Conservation (phyloP, 2,329 filamentous ascomycete genomes). For the Cladobotryum protrusum region DNA sequence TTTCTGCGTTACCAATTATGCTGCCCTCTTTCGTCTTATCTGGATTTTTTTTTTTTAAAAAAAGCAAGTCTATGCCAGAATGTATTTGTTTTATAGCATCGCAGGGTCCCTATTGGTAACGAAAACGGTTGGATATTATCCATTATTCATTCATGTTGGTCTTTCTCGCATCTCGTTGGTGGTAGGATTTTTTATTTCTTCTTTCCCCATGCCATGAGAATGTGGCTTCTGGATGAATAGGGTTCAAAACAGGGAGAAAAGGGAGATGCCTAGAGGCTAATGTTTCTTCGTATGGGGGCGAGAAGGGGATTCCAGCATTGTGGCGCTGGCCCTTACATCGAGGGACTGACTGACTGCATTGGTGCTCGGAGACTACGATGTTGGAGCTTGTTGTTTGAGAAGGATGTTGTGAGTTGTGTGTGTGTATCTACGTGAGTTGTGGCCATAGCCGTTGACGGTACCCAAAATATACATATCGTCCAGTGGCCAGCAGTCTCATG, state of each 20-base stretch:
- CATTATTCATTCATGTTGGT: slow-evolving; percentile 1
- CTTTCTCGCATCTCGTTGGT: not conserved
- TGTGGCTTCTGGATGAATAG: slow-evolving; percentile 8
- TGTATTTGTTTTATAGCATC: slow-evolving; percentile 11
- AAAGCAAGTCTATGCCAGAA: slow-evolving; percentile 5
- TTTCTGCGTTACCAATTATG: no score
- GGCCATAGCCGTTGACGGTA: no score
- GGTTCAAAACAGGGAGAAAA: not conserved
- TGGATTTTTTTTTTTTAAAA: no score
- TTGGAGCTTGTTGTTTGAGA: no score
- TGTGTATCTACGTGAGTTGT: no score
- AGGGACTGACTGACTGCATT: not conserved
- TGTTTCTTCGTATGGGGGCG: not conserved
- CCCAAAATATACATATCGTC: no score
- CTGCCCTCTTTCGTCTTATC: slow-evolving; percentile 2
- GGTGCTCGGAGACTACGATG: no score
- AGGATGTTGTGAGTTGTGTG: no score
- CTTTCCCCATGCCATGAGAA: not conserved
- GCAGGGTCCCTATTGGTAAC: slow-evolving; percentile 7
- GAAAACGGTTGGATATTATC: slow-evolving; percentile 10
- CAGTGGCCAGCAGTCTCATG: no score
- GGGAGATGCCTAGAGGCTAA: slow-evolving; percentile 5
- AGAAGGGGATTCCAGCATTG: not conserved
- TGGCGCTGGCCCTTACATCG: not conserved
- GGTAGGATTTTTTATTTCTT: not conserved